Evolutionary conservation across 495 filamentous ascomycete genomes (phyloP).

Genomic region (Annulohypoxylon moriforme): DNA sequence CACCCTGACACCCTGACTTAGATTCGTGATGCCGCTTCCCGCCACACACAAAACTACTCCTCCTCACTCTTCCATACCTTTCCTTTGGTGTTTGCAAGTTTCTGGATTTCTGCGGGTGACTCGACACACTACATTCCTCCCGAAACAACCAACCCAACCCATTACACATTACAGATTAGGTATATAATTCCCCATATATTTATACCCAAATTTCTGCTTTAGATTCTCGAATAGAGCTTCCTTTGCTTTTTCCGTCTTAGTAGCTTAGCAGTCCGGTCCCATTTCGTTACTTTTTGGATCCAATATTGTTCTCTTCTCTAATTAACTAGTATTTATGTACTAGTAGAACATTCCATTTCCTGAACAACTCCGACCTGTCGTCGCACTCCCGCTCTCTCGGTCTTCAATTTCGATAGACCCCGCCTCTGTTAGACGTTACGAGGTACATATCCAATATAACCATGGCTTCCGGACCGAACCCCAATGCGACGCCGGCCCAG

Average conservation of each 20-base stretch:
- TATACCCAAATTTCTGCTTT: slow-evolving; percentile 18
- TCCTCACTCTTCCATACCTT: slow-evolving; percentile 10
- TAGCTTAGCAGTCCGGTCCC: neutral
- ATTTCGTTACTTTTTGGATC: slow-evolving; percentile 26
- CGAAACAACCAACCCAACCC: slow-evolving; percentile 19
- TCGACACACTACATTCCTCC: slow-evolving; percentile 36
- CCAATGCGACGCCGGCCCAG: slow-evolving; percentile 48
- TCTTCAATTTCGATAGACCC: neutral
- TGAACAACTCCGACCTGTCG: neutral
- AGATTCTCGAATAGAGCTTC: slow-evolving; percentile 5
- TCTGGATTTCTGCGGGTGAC: slow-evolving; percentile 11
- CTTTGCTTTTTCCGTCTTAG: neutral
- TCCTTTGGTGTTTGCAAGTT: slow-evolving; percentile 22
- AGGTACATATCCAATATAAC: slow-evolving; percentile 7
- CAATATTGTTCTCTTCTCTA: slow-evolving; percentile 12
- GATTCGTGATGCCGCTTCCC: slow-evolving; percentile 39
- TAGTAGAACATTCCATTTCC: slow-evolving; percentile 1
- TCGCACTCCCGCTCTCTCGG: neutral
- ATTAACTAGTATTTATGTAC: neutral
- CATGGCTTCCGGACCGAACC: slow-evolving; percentile 38
- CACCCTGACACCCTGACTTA: slow-evolving; percentile 30
- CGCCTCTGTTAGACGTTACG: slow-evolving; percentile 10
- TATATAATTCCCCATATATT: neutral
- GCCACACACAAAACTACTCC: slow-evolving; percentile 34
- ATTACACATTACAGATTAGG: neutral